Conservation (phyloP, 257 asterid species). For the Knoxia roxburghii region DNA sequence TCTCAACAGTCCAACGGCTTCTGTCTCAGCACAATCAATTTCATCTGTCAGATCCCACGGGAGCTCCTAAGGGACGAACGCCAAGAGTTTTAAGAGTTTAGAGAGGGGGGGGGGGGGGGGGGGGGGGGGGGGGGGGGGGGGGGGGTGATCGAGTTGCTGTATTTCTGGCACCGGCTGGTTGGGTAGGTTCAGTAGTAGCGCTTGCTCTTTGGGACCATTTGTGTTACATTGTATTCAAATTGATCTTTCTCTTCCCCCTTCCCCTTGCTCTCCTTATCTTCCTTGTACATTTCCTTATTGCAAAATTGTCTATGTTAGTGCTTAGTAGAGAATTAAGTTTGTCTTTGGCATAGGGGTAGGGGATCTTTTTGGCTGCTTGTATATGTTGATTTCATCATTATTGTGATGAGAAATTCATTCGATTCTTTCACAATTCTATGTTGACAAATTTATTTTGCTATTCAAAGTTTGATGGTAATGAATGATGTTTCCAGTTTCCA, state of each 20-base stretch:
- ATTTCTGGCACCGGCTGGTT: too few species aligned
- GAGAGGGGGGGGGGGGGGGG: too few species aligned
- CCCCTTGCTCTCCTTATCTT: neutral
- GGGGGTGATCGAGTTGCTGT: too few species aligned
- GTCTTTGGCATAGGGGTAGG: constrained; percentile 15
- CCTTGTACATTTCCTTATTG: neutral
- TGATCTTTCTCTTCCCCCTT: neutral
- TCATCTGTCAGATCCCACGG: constrained; percentile 92
- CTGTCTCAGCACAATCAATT: constrained; percentile 93
- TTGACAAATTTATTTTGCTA: neutral
- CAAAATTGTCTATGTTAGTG: constrained; percentile 1
- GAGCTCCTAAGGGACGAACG: constrained; percentile 46
- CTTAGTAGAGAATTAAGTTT: neutral
- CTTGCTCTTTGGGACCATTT: neutral
- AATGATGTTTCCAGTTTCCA: too few species aligned
- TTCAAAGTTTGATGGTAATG: too few species aligned
- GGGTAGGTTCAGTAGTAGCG: too few species aligned
- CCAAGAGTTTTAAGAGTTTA: constrained; percentile 20
- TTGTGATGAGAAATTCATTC: neutral
- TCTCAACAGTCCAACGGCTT: constrained; percentile 93
- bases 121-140: too few species aligned
- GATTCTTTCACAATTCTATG: constrained; percentile 4
- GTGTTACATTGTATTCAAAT: neutral
- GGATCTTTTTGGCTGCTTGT: constrained; percentile 7
- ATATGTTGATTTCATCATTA: constrained; percentile 9